Base-by-base conservation (phyloP, 139 green algal species). In the Volvox reticuliferus region DNA sequence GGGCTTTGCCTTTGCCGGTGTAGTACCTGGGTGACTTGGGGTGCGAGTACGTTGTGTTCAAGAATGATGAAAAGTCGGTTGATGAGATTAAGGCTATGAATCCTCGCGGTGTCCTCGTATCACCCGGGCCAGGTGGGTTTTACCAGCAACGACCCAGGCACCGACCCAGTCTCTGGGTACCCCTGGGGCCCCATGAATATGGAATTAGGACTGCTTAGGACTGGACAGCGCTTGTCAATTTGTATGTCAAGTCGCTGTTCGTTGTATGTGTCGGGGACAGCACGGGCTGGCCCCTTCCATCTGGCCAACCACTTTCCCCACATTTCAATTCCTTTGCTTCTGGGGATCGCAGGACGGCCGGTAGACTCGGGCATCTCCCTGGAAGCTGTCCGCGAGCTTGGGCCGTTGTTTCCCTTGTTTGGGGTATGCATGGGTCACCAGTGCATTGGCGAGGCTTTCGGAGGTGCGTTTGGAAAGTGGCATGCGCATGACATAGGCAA, bases 381-480 rank as follows among this genome's bases (percentile, higher is more conserved):
- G n/a, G 92, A 99, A 85, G 94, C 96, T 16, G 95, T 99, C 19
- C 35, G 93, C 37, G 91, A 98, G 87, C 91, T 99, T 82, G 98
- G 98, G 0, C 94, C 96, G 0, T 80, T 95, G 1, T 94, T 99
- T 55, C 98, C 98, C 0, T 80, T 99, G 3, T 99, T 99, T 94
- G 98, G 98, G 20, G 98, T 99, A 21, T 99, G 98, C 95, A 99
- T 99, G 98, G 98, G 98, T 0, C 98, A 99, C 89, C 98, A 99
- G 91, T 99, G 98, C 94, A 99, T 99, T 63, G 98, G 98, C 17
- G 97, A 99, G 93, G 97, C 93, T 12, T 97, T 97, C 83, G 95
- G 95, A 93, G 95, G 94, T 96, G 83, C 73, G 80, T 81, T 19
- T 16, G 12, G 5, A 55, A 55, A 55, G 44, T 55, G 44, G 9